These are phyloP conservation scores for Amanita pseudoporphyria DNA, from an alignment of 768 basidiomycete species.

Conservation along the genomic window DNA sequence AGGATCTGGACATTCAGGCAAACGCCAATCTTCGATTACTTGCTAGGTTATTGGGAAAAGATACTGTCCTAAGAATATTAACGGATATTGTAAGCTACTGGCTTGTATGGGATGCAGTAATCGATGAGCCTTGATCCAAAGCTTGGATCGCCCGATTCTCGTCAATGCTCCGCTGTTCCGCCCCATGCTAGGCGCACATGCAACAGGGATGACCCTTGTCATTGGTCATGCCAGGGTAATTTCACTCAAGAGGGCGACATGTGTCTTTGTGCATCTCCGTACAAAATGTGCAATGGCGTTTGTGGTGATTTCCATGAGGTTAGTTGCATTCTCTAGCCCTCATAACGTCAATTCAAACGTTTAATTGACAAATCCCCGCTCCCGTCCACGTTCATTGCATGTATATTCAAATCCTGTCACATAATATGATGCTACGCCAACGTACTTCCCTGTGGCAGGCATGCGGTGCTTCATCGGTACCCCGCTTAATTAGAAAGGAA, in stretches of 20 bases:
- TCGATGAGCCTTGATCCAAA: constrained; percentile 13
- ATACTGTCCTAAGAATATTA: constrained; percentile 15
- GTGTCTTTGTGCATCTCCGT: constrained; percentile 28
- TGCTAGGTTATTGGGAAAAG: constrained; percentile 17
- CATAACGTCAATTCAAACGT: neutral
- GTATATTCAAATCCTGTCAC: neutral
- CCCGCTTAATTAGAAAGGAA: constrained; percentile 14
- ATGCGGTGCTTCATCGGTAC: constrained; percentile 26
- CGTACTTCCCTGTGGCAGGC: constrained; percentile 19
- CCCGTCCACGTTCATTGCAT: neutral
- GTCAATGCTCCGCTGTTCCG: constrained; percentile 24
- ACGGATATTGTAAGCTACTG: constrained; percentile 16
- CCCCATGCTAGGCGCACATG: constrained; percentile 22
- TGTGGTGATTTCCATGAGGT: constrained; percentile 25
- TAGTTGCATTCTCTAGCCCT: constrained; percentile 10
- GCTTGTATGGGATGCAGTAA: neutral
- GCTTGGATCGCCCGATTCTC: constrained; percentile 19
- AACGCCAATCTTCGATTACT: constrained; percentile 19
- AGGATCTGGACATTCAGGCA: constrained; percentile 25
- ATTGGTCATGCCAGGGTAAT: constrained; percentile 22
- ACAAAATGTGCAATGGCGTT: constrained; percentile 30
- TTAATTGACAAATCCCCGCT: neutral
- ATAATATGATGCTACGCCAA: neutral
- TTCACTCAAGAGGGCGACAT: constrained; percentile 18
- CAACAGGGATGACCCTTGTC: constrained; percentile 23